These are phyloP conservation scores for Pythium volutum DNA, from an alignment of 352 stramenopile species.

Conservation along the genomic window DNA sequence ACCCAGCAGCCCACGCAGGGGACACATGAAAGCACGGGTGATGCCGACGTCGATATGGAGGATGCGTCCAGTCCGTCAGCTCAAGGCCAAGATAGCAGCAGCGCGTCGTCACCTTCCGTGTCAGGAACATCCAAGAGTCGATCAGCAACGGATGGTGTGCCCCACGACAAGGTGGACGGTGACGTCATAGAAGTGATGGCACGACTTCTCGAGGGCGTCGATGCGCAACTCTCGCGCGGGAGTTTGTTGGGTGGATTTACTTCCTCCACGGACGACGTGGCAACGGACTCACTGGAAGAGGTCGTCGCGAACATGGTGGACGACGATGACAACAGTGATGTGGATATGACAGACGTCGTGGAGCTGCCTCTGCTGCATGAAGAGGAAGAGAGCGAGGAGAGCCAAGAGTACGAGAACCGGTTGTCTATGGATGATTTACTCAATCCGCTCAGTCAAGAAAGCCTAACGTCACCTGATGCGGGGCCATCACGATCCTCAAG, in stretches of 20 bases:
- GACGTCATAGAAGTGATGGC: constrained; percentile 9
- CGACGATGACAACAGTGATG: constrained; percentile 21
- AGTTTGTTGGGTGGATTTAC: constrained; percentile 3
- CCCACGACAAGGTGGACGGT: background rate
- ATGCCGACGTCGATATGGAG: constrained; percentile 18
- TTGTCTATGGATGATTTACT: constrained; percentile 21
- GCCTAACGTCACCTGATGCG: background rate
- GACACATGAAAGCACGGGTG: background rate
- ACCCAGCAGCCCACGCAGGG: background rate
- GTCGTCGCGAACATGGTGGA: background rate
- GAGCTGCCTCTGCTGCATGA: background rate
- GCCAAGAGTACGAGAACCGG: background rate
- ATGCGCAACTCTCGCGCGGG: background rate
- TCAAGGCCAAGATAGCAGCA: background rate
- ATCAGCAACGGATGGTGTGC: background rate
- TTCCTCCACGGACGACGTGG: no score
- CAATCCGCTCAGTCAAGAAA: constrained; percentile 10
- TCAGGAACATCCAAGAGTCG: background rate
- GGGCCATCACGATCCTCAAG: background rate
- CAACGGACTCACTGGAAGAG: background rate
- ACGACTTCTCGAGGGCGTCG: constrained; percentile 1
- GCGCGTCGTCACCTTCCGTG: background rate
- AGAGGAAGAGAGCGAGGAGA: background rate
- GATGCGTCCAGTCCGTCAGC: background rate
- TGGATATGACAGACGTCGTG: constrained; percentile 20